Evolutionary conservation across 2,329 filamentous ascomycete species (phyloP).

Genomic region (Cladosporium cucumerinum): DNA sequence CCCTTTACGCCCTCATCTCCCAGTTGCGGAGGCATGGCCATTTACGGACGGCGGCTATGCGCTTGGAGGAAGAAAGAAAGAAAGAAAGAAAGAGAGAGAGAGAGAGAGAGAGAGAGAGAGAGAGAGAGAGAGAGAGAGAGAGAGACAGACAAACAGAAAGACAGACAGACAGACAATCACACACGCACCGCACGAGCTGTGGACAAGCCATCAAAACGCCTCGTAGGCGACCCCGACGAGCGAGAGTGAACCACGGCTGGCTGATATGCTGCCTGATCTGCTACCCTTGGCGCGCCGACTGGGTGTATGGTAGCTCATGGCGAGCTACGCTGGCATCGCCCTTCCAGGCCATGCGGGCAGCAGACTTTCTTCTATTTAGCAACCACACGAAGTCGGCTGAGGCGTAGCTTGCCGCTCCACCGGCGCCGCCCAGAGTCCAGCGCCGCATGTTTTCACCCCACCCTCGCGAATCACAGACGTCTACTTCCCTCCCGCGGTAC

Average conservation of each 20-base stretch:
- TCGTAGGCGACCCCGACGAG: not conserved
- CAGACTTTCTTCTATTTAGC: not conserved
- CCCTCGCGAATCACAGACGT: not conserved
- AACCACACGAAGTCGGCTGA: conserved; percentile 2
- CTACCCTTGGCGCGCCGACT: not conserved
- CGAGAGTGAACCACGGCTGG: not conserved
- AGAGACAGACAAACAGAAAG: not conserved
- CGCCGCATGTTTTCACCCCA: not conserved
- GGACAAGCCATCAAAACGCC: not conserved
- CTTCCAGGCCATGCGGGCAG: not conserved
- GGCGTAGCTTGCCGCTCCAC: conserved; percentile 7
- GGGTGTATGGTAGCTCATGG: not conserved
- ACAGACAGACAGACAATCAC: not conserved
- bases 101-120: no score
- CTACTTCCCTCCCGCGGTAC: not conserved
- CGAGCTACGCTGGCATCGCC: not conserved
- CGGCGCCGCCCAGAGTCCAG: conserved; percentile 9
- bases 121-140: no score
- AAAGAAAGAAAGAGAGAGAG: no score
- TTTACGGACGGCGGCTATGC: not conserved
- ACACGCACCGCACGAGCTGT: not conserved
- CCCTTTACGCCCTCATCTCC: not conserved
- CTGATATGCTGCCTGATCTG: not conserved
- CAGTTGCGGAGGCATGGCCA: not conserved
- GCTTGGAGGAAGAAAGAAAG: not conserved